phyloP scores from a whole-genome alignment of 2,329 filamentous ascomycete genomes.

The Fusarium humuli region DNA sequence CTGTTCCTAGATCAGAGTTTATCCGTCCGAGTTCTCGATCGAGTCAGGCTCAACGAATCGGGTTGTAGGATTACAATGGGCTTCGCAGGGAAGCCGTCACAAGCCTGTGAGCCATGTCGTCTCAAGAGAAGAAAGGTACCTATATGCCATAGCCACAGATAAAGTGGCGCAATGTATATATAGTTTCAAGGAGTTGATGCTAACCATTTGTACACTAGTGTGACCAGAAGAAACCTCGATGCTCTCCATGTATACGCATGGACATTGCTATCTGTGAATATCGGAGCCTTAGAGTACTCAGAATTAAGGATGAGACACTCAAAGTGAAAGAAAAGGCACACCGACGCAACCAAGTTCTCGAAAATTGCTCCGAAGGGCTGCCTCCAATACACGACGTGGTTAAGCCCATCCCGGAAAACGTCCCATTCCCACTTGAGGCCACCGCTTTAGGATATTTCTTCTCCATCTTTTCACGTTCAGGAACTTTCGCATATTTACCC shows the following conservation, averaged over 20 bases:
- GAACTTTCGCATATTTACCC: neutral
- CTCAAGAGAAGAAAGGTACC: slow-evolving; percentile 9
- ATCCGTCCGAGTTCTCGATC: neutral
- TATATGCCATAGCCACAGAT: too few relatives aligned
- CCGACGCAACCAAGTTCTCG: too few relatives aligned
- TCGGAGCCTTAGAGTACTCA: neutral
- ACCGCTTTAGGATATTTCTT: slow-evolving; percentile 6
- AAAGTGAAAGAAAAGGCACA: neutral
- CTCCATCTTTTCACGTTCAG: neutral
- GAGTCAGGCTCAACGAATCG: neutral
- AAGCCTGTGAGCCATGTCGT: slow-evolving; percentile 7
- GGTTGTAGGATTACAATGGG: neutral
- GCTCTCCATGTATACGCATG: neutral
- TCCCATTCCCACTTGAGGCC: neutral
- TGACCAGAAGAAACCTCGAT: slow-evolving; percentile 2
- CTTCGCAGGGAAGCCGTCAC: slow-evolving; percentile 6
- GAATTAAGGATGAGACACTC: neutral
- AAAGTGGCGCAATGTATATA: neutral
- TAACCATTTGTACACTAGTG: neutral
- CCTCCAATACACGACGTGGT: neutral
- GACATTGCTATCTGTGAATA: neutral
- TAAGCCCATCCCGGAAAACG: neutral
- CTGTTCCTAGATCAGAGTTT: too few relatives aligned
- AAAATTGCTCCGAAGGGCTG: neutral
- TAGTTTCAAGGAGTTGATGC: accelerated